Evolutionary conservation across 73 alveolate genomes (phyloP), one percentile per base, ranked within the genome.

Genomic region (Uronychia binucleata): DNA sequence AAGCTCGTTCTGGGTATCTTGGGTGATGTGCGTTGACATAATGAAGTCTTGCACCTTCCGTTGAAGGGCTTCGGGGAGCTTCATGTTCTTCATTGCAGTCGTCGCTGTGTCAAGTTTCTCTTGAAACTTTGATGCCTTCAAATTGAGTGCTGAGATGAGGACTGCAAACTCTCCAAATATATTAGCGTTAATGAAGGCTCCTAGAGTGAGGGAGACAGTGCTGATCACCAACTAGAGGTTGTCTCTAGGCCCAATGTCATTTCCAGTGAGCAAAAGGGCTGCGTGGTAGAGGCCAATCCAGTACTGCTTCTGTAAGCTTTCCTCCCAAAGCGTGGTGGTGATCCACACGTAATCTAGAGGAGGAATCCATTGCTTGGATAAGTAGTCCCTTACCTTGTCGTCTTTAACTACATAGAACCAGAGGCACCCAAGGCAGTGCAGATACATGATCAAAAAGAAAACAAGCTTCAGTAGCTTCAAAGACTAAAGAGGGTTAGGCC

Each of bases 401-500:
- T 75, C 58, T 74, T 34, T 80, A 27, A 57, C 77, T 25, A 85
- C 79, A 30, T 33, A 84, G 80, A 34, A 90, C 92, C 92, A 89
- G 59, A 86, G 30, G 59, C 95, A 89, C 25, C 86, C 92, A n/a
- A 74, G 26, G 30, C 31, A 57, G 77, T 89, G 95, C 31, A 89
- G 33, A 59, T 32, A 77, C 5, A 89, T 14, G 19, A 89, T 31
- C 30, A 89, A 34, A 59, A 89, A 77, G 75, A 78, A 33, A 25
- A 85, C 28, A 1, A 89, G 78, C 1, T 77, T 34, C 1, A 74
- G 13, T 27, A 89, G 77, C 59, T 79, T 59, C 30, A 77, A 82
- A 28, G 86, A 57, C 85, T 46, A n/a, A n/a, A 14, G 78, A 33
- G 33, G 67, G 19, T 46, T 19, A 46, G n/a, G 14, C 34, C 8